Base-by-base conservation (phyloP, 371 early-diverging fungal genomes). In the Mortierella sp. region DNA sequence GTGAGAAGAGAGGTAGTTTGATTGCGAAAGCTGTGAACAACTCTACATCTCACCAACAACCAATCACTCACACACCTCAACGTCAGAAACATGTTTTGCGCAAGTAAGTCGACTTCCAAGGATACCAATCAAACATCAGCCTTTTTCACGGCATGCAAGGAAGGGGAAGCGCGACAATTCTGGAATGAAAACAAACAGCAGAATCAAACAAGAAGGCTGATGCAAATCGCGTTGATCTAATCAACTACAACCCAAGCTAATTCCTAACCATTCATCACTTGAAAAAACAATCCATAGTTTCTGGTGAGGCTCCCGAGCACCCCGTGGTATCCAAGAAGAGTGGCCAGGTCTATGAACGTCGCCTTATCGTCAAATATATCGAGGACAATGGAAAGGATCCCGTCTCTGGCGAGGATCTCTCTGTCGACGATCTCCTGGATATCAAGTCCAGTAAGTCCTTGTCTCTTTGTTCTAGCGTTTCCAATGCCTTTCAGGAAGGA, bases 271-370 rank as follows among this genome's bases (percentile, higher is more conserved):
- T 12, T 16, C 24, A 68, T 68, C 68, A 24, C 21, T 10, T 24
- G 16, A 18, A 51, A 4, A 24, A 3, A 7, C 18, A 32, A 43
- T 38, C 4, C 29, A n/a, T 81, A 97, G 98, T 99, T 85, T 97
- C 97, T 76, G 98, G 98, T n/a, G 97, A 97, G 88, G 91, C 93
- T 49, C 97, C 97, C 65, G 90, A 92, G 78, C 93, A 95, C 75
- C 98, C 99, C 12, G 98, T 98, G 54, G 93, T 97, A 71, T 96
- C 96, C 29, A 87, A 91, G 74, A 95, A 95, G 86, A 93, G 95
- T 29, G 98, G 98, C 29, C 91, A 93, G 71, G 82, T 98, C 63
- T 98, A 93, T 88, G 98, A 99, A 87, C 93, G 93, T 83, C 89
- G 95, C 72, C 89, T 99, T 79, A 96, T 98, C 83, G 84, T 93